Evolutionary conservation across 2,329 filamentous ascomycete genomes (phyloP), one percentile per base, ranked within the genome.

Genomic region (Colletotrichum scovillei): DNA sequence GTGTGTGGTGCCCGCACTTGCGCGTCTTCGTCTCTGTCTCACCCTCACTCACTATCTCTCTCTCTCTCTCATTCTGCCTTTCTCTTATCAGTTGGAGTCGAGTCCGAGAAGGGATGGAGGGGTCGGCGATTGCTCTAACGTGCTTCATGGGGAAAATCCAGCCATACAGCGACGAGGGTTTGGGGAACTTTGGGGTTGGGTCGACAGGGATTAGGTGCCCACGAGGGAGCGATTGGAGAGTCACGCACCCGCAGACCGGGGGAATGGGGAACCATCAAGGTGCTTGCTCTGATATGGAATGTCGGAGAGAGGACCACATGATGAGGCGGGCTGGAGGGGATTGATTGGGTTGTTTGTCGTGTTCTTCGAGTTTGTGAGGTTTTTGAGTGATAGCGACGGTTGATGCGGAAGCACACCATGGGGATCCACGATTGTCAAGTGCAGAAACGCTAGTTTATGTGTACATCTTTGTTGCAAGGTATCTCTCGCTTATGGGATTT

Each of bases 71-170:
- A 28, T 28, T 14, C 32, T 35, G 11, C 32, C 11, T 11, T 22
- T 53, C 42, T 22, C 69, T 69, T 72, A 72, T 72, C 69, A 72
- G 69, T 72, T 59, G 69, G 69, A 69, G 63, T 64, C 28, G 24
- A 56, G 49, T 55, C 32, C 28, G 60, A 52, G 52, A 35, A 35
- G 24, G 49, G 46, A 22, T n/a, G 42, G 42, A 49, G 42, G 42
- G 42, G 42, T 22, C 42, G 19, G 19, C 8, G 42, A 8, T 9
- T 49, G 66, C 38, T 42, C 6, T 42, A 42, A 42, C 16, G 16
- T 42, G 38, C 38, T 42, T 42, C 6, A 42, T 42, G 32, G 57
- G 52, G 11, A 5, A 16, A 46, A 53, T 68, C 57, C 53, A 68
- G 26, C 69, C 69, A 72, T 63, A 69, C 69, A 72, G 65, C 65